Conservation (phyloP, 2,329 filamentous ascomycete species). For the Rhexocercosporidium sp. region DNA sequence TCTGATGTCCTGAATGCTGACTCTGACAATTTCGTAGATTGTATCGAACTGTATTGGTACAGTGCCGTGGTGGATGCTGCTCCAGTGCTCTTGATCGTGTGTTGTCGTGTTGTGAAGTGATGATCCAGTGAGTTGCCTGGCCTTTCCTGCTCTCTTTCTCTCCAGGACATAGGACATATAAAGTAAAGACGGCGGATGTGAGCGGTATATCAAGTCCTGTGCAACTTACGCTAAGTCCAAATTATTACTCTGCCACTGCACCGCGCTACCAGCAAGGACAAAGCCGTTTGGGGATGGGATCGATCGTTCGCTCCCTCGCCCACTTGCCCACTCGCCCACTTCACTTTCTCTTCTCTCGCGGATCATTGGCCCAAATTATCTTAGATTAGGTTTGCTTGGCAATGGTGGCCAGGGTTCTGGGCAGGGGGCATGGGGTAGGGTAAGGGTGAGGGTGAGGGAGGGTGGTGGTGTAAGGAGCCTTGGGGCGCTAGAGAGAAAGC, state of each 20-base stretch:
- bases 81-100: neutral
- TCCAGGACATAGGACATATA: neutral
- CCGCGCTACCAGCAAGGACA: neutral
- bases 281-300: conserved; percentile 3
- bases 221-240: neutral
- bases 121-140: neutral
- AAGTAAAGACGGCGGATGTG: neutral
- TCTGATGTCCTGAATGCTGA: neutral
- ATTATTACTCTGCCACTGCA: too few relatives aligned
- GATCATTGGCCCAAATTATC: conserved; percentile 9
- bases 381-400: conserved; percentile 17
- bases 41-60: neutral
- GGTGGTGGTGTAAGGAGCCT: neutral
- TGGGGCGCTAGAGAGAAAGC: neutral
- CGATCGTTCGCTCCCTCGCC: neutral
- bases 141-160: neutral
- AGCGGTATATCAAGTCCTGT: conserved; percentile 13
- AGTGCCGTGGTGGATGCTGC: neutral
- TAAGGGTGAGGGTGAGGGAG: neutral
- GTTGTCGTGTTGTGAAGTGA: neutral
- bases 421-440: neutral
- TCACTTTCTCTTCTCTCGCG: too few relatives aligned
- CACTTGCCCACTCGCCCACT: too few relatives aligned
- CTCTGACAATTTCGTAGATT: neutral
- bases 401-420: neutral